Percentiles rank a stretch among this genome's conserved stretches.
Evolutionary conservation across 805 yeast species (phyloP).

Genomic region (Maudiozyma bulderi): DNA sequence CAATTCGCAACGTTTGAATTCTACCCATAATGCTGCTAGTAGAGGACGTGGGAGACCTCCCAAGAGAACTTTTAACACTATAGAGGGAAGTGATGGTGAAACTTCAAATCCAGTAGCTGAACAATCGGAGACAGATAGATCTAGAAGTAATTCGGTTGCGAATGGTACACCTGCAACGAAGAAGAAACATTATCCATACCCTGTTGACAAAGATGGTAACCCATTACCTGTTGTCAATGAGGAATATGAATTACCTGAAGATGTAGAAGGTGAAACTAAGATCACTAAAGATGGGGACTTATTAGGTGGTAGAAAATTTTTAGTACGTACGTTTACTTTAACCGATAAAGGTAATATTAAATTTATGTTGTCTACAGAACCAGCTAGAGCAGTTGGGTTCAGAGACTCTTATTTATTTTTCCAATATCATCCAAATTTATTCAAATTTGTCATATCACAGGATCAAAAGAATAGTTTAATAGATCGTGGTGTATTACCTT

Average conservation of each 20-base stretch:
- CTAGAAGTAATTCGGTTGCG: slow-evolving; percentile 10
- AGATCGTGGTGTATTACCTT: slow-evolving; percentile 71
- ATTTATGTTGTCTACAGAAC: slow-evolving; percentile 91
- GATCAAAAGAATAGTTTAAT: slow-evolving; percentile 79
- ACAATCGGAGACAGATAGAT: slow-evolving; percentile 18
- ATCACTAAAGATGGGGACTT: slow-evolving; percentile 59
- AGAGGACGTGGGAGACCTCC: slow-evolving; percentile 5
- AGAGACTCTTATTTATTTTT: slow-evolving; percentile 84
- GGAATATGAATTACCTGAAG: slow-evolving; percentile 69
- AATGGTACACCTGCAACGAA: slow-evolving; percentile 15
- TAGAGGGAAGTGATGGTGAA: slow-evolving; percentile 8
- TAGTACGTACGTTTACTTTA: slow-evolving; percentile 60
- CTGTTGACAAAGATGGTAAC: slow-evolving; percentile 59
- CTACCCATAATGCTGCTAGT: not conserved
- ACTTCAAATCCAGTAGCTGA: slow-evolving; percentile 9
- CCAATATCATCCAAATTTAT: slow-evolving; percentile 71
- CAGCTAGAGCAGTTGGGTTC: slow-evolving; percentile 90
- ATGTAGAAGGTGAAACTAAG: slow-evolving; percentile 69
- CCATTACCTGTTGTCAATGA: slow-evolving; percentile 57
- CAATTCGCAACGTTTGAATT: slow-evolving; percentile 11
- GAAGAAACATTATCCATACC: slow-evolving; percentile 34
- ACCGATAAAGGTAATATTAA: slow-evolving; percentile 49
- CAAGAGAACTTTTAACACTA: slow-evolving; percentile 7
- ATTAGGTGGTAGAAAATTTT: slow-evolving; percentile 61
- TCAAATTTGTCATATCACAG: slow-evolving; percentile 62